These are phyloP conservation scores for Suhomyces panamericanus DNA, from an alignment of 1,139 yeast genomes.

Conservation along the genomic window DNA sequence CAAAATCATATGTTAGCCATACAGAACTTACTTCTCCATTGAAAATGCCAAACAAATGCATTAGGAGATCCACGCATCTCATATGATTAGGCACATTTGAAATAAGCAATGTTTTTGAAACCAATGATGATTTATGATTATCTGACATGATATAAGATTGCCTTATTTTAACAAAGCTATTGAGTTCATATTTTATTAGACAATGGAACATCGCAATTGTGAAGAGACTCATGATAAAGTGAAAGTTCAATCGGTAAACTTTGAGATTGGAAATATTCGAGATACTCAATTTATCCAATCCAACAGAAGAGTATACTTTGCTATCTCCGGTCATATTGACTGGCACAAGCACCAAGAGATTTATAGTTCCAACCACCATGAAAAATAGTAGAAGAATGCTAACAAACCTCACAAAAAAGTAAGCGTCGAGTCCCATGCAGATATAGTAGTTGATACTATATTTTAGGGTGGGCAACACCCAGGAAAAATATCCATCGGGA, in stretches of 20 bases:
- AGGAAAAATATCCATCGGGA: conserved; percentile 44
- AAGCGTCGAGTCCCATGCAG: conserved; percentile 62
- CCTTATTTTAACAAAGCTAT: conserved; percentile 46
- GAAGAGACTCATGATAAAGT: conserved; percentile 53
- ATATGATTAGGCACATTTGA: conserved; percentile 48
- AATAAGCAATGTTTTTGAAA: conserved; percentile 46
- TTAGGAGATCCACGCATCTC: conserved; percentile 27
- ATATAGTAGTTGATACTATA: conserved; percentile 45
- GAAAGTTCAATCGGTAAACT: conserved; percentile 49
- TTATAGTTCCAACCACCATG: conserved; percentile 47
- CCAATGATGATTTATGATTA: conserved; percentile 25
- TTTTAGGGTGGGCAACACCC: conserved; percentile 48
- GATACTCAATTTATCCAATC: conserved; percentile 60
- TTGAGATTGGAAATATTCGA: conserved; percentile 57
- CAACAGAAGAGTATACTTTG: conserved; percentile 33
- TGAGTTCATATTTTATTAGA: conserved; percentile 51
- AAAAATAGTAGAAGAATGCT: conserved; percentile 50
- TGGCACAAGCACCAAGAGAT: conserved; percentile 57
- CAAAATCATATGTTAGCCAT: conserved; percentile 53
- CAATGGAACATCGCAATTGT: conserved; percentile 56
- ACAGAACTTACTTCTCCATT: conserved; percentile 50
- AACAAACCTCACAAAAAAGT: conserved; percentile 58
- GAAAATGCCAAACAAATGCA: conserved; percentile 30
- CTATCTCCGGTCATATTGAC: conserved; percentile 52
- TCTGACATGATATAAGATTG: conserved; percentile 35